phyloP scores from a whole-genome alignment of 139 green algal genomes.

The Picochlorum costavermella region DNA sequence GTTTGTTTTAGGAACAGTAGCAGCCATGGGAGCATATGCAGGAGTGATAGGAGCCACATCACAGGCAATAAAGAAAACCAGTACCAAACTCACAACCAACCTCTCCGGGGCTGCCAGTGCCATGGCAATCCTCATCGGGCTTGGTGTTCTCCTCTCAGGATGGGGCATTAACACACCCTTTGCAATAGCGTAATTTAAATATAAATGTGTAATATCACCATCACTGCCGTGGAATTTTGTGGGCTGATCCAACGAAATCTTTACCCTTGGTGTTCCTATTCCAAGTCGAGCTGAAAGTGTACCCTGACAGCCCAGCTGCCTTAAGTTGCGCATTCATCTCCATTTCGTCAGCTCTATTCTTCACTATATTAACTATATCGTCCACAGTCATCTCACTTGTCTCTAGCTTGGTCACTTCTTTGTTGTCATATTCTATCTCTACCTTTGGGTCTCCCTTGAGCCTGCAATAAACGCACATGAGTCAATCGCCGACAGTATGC shows the following conservation, averaged over 20 bases:
- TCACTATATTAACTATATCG: conserved; percentile 24
- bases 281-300: conserved; percentile 6
- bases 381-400: conserved; percentile 19
- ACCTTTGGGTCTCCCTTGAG: conserved; percentile 23
- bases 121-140: conserved; percentile 60
- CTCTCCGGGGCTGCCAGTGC: conserved; percentile 53
- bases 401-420: conserved; percentile 19
- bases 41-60: conserved; percentile 72
- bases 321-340: conserved; percentile 23
- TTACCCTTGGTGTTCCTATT: not conserved
- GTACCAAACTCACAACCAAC: conserved; percentile 56
- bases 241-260: not conserved
- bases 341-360: conserved; percentile 29
- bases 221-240: conserved; percentile 7
- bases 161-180: conserved; percentile 48
- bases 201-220: conserved; percentile 1
- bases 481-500: not conserved
- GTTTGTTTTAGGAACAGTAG: conserved; percentile 92
- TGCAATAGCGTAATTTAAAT: conserved; percentile 1
- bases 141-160: conserved; percentile 51
- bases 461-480: conserved; percentile 5
- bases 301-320: conserved; percentile 4
- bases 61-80: conserved; percentile 52
- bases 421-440: conserved; percentile 31
- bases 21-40: conserved; percentile 94